Evolutionary conservation across 176 grass and related monocot genomes (phyloP).

Genomic region (Miscanthus lutarioriparius): DNA sequence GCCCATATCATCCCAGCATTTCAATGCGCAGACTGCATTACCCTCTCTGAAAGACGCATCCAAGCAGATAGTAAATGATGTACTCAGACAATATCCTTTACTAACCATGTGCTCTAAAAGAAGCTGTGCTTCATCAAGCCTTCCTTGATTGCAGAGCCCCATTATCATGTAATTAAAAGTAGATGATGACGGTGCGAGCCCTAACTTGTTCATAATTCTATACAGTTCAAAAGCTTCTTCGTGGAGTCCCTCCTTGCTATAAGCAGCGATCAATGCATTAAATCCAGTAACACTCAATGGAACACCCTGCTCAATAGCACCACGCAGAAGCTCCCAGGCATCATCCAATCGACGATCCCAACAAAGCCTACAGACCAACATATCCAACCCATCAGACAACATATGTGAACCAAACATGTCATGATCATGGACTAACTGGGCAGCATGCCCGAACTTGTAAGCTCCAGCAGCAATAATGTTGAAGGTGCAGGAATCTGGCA

Average conservation of each 20-base stretch:
- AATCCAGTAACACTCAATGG: conserved; percentile 63
- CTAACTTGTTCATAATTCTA: conserved; percentile 52
- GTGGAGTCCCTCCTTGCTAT: conserved; percentile 75
- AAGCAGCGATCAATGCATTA: conserved; percentile 66
- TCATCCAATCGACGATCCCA: conserved; percentile 69
- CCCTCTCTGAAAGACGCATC: conserved; percentile 75
- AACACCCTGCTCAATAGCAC: conserved; percentile 51
- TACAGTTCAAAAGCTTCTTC: conserved; percentile 77
- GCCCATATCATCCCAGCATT: conserved; percentile 76
- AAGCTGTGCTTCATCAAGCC: conserved; percentile 49
- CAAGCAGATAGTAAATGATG: conserved; percentile 81
- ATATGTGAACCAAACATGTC: conserved; percentile 47
- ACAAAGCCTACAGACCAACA: conserved; percentile 68
- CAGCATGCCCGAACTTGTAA: conserved; percentile 62
- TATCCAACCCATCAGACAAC: conserved; percentile 43
- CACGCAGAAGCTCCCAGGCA: conserved; percentile 51
- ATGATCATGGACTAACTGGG: conserved; percentile 11
- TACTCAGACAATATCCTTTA: conserved; percentile 62
- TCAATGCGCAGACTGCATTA: conserved; percentile 49
- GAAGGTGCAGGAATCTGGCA: conserved; percentile 83
- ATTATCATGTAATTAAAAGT: conserved; percentile 82
- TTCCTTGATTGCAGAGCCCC: conserved; percentile 64
- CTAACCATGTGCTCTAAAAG: conserved; percentile 70
- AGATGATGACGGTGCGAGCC: conserved; percentile 54
- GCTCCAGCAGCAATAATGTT: conserved; percentile 77